Percentiles rank a stretch among this genome's conserved stretches.
phyloP scores from a whole-genome alignment of 148 eudicot genomes.

The Fagopyrum homotropicum region DNA sequence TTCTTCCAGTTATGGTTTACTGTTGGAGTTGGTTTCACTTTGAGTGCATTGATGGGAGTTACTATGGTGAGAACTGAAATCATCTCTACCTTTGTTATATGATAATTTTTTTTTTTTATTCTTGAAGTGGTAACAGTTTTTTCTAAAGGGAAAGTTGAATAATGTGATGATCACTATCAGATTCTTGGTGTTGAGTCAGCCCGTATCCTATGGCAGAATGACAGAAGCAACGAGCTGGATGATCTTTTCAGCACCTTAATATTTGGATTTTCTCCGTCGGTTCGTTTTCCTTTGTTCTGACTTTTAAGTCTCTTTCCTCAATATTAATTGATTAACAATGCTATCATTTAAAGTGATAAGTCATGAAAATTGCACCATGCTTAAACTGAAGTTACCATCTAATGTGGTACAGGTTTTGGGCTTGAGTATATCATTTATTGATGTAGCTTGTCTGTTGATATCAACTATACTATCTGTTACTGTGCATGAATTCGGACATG shows the following conservation, averaged over 20 bases:
- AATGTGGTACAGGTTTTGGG: conserved; percentile 39
- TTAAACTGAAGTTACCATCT: not conserved
- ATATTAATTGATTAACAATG: not conserved
- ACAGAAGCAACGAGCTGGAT: conserved; percentile 29
- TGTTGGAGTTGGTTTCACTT: conserved; percentile 67
- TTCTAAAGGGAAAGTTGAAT: not conserved
- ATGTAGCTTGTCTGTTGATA: conserved; percentile 47
- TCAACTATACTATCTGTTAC: conserved; percentile 58
- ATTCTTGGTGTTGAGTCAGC: conserved; percentile 52
- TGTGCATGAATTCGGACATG: conserved; percentile 91
- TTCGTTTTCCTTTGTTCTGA: conserved; percentile 25
- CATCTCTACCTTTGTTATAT: not conserved
- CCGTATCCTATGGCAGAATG: conserved; percentile 31
- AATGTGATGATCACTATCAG: conserved; percentile 28
- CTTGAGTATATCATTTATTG: conserved; percentile 39
- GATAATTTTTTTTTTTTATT: not conserved
- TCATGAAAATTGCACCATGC: not conserved
- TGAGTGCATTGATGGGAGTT: conserved; percentile 59
- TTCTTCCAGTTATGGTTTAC: conserved; percentile 70
- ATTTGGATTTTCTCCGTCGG: conserved; percentile 55
- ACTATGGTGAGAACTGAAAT: conserved; percentile 37
- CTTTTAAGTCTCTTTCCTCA: conserved; percentile 2
- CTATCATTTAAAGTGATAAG: not conserved
- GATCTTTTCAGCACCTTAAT: conserved; percentile 44
- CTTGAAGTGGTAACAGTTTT: not conserved